Conservation (phyloP, 345 rosid genomes). For the Linum usitatissimum region DNA sequence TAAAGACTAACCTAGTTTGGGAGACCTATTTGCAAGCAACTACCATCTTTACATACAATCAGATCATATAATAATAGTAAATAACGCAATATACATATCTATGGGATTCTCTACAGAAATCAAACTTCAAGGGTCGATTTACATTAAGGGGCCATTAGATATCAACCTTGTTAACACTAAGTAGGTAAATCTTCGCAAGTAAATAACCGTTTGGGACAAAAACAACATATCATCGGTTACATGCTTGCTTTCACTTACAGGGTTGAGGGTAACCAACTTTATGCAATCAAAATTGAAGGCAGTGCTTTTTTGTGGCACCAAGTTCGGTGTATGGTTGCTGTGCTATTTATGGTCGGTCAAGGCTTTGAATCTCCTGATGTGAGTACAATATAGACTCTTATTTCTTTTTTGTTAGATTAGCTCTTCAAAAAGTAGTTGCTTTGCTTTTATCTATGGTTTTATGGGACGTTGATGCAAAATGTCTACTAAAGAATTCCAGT, state of each 20-base stretch:
- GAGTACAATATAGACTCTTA: slow-evolving; percentile 21
- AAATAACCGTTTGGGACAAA: too few relatives aligned
- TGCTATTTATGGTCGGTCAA: slow-evolving; percentile 86
- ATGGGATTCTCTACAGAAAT: too few relatives aligned
- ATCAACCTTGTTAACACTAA: neutral
- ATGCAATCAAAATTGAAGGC: slow-evolving; percentile 58
- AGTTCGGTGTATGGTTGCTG: slow-evolving; percentile 83
- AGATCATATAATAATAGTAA: too few relatives aligned
- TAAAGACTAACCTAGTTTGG: too few relatives aligned
- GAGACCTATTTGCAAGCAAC: too few relatives aligned
- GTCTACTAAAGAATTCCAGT: too few relatives aligned
- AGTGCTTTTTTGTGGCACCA: slow-evolving; percentile 97
- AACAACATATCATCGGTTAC: neutral
- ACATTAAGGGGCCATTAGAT: neutral
- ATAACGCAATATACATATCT: too few relatives aligned
- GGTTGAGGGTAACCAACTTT: slow-evolving; percentile 53
- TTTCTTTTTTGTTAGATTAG: slow-evolving; percentile 1
- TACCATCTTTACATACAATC: too few relatives aligned
- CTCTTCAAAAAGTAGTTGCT: neutral
- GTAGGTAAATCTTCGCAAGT: neutral
- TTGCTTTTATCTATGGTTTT: neutral
- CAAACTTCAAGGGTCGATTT: neutral
- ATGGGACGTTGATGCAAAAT: neutral
- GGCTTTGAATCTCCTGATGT: slow-evolving; percentile 75
- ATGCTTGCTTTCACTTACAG: slow-evolving; percentile 29